Conservation (phyloP, 345 rosid species). For the Euphorbia pulcherrima region DNA sequence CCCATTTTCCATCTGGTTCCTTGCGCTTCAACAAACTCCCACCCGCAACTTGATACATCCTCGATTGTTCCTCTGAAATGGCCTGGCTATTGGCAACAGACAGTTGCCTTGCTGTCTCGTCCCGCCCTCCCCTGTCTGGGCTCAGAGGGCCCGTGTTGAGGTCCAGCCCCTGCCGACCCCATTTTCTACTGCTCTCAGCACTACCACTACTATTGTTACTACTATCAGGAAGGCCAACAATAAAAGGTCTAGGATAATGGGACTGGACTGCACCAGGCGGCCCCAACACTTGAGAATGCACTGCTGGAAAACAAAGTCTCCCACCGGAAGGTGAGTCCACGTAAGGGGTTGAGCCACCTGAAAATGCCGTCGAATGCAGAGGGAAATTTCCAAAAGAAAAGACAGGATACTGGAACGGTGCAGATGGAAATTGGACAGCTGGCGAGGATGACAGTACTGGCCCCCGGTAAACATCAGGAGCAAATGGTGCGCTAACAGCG, state of each 20-base stretch:
- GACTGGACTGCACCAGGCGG: slow-evolving; percentile 52
- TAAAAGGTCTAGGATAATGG: slow-evolving; percentile 53
- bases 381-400: slow-evolving; percentile 65
- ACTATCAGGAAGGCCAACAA: slow-evolving; percentile 55
- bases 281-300: slow-evolving; percentile 61
- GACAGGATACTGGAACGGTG: slow-evolving; percentile 63
- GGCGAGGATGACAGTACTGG: slow-evolving; percentile 74
- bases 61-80: slow-evolving; percentile 58
- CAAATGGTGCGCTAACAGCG: slow-evolving; percentile 43
- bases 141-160: slow-evolving; percentile 80
- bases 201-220: slow-evolving; percentile 39
- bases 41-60: slow-evolving; percentile 61
- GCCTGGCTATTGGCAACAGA: slow-evolving; percentile 49
- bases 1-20: slow-evolving; percentile 94
- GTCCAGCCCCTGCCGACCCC: slow-evolving; percentile 69
- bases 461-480: slow-evolving; percentile 57
- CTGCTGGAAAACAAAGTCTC: slow-evolving; percentile 55
- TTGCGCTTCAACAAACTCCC: slow-evolving; percentile 59
- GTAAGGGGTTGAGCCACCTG: slow-evolving; percentile 62
- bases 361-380: slow-evolving; percentile 49
- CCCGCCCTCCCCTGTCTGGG: slow-evolving; percentile 58
- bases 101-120: slow-evolving; percentile 56
- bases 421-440: slow-evolving; percentile 56
- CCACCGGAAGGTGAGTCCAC: slow-evolving; percentile 68
- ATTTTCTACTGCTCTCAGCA: slow-evolving; percentile 49